Evolutionary conservation across 192 early-diverging fungal genomes (phyloP).

Genomic region (Dissophora ornata): DNA sequence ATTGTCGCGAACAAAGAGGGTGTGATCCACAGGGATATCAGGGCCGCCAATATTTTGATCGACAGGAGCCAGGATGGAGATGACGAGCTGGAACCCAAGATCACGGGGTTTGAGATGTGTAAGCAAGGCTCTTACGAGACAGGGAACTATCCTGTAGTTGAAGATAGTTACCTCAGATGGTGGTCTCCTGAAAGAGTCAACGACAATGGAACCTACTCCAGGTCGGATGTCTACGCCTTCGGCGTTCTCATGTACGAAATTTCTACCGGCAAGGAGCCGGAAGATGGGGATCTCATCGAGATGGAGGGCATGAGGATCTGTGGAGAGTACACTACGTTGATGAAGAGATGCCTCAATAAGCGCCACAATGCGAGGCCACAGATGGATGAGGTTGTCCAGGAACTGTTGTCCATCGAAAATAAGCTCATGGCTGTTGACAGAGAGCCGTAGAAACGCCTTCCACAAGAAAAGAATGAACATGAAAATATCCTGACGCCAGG

Average conservation of each 20-base stretch:
- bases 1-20: not conserved
- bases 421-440: not conserved
- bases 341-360: slow-evolving; percentile 18
- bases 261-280: slow-evolving; percentile 26
- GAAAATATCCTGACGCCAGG: too few species aligned
- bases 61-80: slow-evolving; percentile 1
- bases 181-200: slow-evolving; percentile 18
- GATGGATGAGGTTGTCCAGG: slow-evolving; percentile 14
- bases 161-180: slow-evolving; percentile 6
- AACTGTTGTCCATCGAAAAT: slow-evolving; percentile 10
- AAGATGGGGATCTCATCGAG: slow-evolving; percentile 19
- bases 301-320: slow-evolving; percentile 14
- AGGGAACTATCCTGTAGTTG: slow-evolving; percentile 1
- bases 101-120: slow-evolving; percentile 38
- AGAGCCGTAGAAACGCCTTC: too few species aligned
- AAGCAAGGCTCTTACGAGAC: slow-evolving; percentile 1
- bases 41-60: slow-evolving; percentile 32
- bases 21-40: slow-evolving; percentile 34
- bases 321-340: slow-evolving; percentile 20
- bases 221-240: slow-evolving; percentile 25
- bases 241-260: slow-evolving; percentile 44
- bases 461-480: too few species aligned
- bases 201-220: not conserved
- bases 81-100: slow-evolving; percentile 21
- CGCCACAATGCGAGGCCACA: slow-evolving; percentile 10